These are phyloP conservation scores for Hygrophorus pudorinus DNA, from an alignment of 768 basidiomycete species.

Conservation along the genomic window DNA sequence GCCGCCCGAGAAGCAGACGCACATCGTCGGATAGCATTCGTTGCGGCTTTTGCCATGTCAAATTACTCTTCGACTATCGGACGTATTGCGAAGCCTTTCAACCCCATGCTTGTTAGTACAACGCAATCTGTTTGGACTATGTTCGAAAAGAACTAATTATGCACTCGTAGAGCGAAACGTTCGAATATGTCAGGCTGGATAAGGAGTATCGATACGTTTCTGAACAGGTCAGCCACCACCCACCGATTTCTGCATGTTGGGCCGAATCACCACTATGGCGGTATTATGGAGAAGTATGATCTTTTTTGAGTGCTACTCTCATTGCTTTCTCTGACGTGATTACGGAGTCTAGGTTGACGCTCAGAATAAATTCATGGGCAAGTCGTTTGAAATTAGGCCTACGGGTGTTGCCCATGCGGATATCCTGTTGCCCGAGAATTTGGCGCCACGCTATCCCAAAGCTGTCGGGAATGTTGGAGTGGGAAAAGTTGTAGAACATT, in stretches of 20 bases:
- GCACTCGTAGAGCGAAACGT: slow-evolving; percentile 70
- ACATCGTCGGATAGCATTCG: slow-evolving; percentile 77
- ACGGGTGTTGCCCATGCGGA: slow-evolving; percentile 92
- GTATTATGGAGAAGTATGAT: slow-evolving; percentile 75
- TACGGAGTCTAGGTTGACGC: slow-evolving; percentile 74
- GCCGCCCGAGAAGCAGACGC: slow-evolving; percentile 72
- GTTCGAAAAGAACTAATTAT: not conserved
- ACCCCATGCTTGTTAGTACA: slow-evolving; percentile 76
- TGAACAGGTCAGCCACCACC: slow-evolving; percentile 97
- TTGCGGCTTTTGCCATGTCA: slow-evolving; percentile 95
- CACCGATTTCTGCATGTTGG: slow-evolving; percentile 94
- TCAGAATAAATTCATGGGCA: slow-evolving; percentile 94
- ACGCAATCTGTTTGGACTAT: not conserved
- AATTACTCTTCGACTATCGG: slow-evolving; percentile 97
- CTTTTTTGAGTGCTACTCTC: not conserved
- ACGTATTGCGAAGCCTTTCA: slow-evolving; percentile 94
- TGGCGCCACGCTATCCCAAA: slow-evolving; percentile 53
- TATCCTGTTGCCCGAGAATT: slow-evolving; percentile 60
- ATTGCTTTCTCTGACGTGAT: not conserved
- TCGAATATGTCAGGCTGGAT: slow-evolving; percentile 84
- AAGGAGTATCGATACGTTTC: slow-evolving; percentile 88
- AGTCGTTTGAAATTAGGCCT: slow-evolving; percentile 92
- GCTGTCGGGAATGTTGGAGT: slow-evolving; percentile 29
- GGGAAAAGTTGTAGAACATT: slow-evolving; percentile 76
- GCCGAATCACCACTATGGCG: slow-evolving; percentile 84